Evolutionary conservation across 805 yeast species (phyloP), one percentile per base, ranked within the genome.

Genomic region (Metschnikowia similis): DNA sequence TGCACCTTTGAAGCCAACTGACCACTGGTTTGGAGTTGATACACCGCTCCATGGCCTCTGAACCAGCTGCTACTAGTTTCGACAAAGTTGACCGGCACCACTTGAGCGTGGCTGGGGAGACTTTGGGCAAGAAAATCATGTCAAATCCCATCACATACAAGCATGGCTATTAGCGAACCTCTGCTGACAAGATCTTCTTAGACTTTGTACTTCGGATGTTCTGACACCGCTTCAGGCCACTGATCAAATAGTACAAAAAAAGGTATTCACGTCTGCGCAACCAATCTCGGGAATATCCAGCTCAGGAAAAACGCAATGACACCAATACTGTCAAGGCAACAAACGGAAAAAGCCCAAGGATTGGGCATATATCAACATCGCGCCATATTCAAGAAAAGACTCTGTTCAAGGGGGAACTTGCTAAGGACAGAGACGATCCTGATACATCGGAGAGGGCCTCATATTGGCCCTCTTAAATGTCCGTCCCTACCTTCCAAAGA

Each of bases 61-160:
- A 69, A 4, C 65, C 80, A 17, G 69, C 82, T 1, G 58, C 80
- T 8, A 54, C 1, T 85, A 85, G 52, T 86, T 83, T 57, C 92
- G 91, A 0, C 51, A 52, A 0, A 58, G 1, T 57, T 86, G 16
- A 79, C 87, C 0, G 66, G 4, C 60, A 64, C 8, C 92, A 85
- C 59, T 66, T 83, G 17, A 71, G 72, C 26, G 71, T 83, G 17
- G 89, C 87, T 0, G 66, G 82, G 16, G 82, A 76, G 55, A 75
- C 83, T 0, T 65, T 83, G 29, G 80, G 86, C 0, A 72, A 75
- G 52, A 66, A 64, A 44, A 53, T 69, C 17, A 54, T 73, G 46
- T 60, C 70, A 0, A 54, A 52, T 10, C 67, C 71, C 0, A 43
- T 63, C 14, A 28, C 14, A 1, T 55, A 57, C 39, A 43, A 40